phyloP scores from a whole-genome alignment of 2,329 filamentous ascomycete species.

The Epichloe festucae region DNA sequence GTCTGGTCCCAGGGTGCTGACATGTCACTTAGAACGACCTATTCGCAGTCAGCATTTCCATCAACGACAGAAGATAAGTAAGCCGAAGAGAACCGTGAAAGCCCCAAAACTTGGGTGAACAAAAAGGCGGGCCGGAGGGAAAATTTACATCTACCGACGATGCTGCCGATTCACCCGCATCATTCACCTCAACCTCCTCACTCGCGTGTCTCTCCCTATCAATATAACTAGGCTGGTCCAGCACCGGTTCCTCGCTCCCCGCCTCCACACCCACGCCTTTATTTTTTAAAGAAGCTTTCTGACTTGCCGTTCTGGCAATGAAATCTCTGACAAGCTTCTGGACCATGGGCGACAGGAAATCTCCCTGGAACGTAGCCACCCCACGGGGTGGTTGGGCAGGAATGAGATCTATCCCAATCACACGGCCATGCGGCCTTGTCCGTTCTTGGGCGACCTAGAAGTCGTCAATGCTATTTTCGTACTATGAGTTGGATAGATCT shows the following conservation, averaged over 20 bases:
- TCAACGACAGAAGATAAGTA: neutral
- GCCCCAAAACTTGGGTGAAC: too few relatives aligned
- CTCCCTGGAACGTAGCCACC: constrained; percentile 88
- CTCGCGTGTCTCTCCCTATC: constrained; percentile 43
- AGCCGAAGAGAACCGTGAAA: too few relatives aligned
- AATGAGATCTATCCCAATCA: constrained; percentile 89
- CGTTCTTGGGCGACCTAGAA: constrained; percentile 64
- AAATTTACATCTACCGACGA: constrained; percentile 50
- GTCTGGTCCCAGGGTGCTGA: constrained; percentile 88
- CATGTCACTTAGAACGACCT: constrained; percentile 96
- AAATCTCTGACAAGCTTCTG: constrained; percentile 66
- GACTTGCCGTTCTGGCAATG: constrained; percentile 43
- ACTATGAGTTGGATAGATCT: neutral
- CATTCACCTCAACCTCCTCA: constrained; percentile 11
- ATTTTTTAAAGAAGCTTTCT: constrained; percentile 6
- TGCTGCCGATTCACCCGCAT: constrained; percentile 12
- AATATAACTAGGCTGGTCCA: constrained; percentile 46
- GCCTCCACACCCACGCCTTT: constrained; percentile 3
- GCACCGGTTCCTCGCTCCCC: constrained; percentile 11
- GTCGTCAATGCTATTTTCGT: neutral
- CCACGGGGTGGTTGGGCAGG: constrained; percentile 82
- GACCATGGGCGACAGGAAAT: constrained; percentile 70
- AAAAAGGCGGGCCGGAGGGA: too few relatives aligned
- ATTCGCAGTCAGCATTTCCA: neutral
- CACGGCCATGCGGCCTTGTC: constrained; percentile 62